Percentiles rank a stretch among this genome's conserved stretches.
phyloP scores from a whole-genome alignment of 306 rosid species.

The Trichosanthes cucumerina region DNA sequence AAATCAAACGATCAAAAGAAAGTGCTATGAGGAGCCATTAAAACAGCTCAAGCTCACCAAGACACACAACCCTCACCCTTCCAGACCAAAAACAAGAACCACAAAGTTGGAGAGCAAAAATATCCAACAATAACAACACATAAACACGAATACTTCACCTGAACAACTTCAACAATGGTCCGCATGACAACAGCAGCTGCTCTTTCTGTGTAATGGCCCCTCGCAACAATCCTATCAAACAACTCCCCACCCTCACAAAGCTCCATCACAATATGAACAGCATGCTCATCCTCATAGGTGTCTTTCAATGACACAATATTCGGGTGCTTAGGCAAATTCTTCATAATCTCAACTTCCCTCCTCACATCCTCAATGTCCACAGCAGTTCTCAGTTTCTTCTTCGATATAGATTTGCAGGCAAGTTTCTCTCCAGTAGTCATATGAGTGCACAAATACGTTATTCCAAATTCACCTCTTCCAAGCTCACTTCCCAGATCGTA shows the following conservation, averaged over 20 bases:
- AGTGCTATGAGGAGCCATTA: not conserved
- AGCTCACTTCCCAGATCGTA: conserved; percentile 24
- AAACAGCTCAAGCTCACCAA: not conserved
- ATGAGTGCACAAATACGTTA: conserved; percentile 19
- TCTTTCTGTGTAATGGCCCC: conserved; percentile 28
- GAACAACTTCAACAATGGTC: conserved; percentile 29
- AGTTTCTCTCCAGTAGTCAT: conserved; percentile 12
- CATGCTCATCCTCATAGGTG: conserved; percentile 22
- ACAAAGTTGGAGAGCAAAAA: not conserved
- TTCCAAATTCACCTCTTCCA: conserved; percentile 25
- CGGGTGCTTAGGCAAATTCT: conserved; percentile 27
- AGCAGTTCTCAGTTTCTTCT: conserved; percentile 24
- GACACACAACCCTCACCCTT: not conserved
- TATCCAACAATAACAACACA: not conserved
- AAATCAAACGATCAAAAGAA: not conserved
- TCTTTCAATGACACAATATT: conserved; percentile 24
- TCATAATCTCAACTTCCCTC: conserved; percentile 28
- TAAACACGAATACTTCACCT: conserved; percentile 5
- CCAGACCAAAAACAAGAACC: not conserved
- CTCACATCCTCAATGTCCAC: conserved; percentile 27
- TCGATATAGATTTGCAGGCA: conserved; percentile 27
- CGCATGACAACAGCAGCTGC: conserved; percentile 25
- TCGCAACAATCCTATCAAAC: conserved; percentile 26
- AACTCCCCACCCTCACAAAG: conserved; percentile 29
- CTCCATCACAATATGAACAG: conserved; percentile 27